Percentiles rank a stretch among this genome's conserved stretches.
Conservation (phyloP, 2,329 filamentous ascomycete genomes). For the Verticillium tricorpus region DNA sequence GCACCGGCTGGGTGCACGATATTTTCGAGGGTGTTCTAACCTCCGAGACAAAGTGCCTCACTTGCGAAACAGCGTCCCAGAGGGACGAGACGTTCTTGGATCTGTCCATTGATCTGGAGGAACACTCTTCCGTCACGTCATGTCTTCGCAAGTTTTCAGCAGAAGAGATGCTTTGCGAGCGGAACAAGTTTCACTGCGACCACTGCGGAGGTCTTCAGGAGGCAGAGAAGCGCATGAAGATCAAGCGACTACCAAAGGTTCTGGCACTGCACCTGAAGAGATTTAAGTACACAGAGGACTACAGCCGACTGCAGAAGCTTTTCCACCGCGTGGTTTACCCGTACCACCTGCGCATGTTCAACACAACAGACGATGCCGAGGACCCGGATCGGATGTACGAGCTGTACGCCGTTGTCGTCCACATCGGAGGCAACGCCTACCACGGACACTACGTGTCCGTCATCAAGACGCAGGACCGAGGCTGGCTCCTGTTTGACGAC, state of each 20-base stretch:
- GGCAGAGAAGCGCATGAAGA: constrained; percentile 98
- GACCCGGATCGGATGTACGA: constrained; percentile 94
- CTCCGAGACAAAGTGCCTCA: constrained; percentile 93
- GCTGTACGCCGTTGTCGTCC: constrained; percentile 93
- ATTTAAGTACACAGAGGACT: constrained; percentile 97
- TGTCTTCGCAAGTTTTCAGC: constrained; percentile 95
- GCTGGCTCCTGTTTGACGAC: constrained; percentile 95
- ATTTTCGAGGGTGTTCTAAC: constrained; percentile 93
- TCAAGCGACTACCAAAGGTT: constrained; percentile 88
- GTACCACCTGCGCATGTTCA: constrained; percentile 93
- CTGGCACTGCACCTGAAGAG: constrained; percentile 90
- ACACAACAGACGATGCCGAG: constrained; percentile 92
- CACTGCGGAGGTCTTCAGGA: constrained; percentile 95
- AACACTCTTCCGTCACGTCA: constrained; percentile 93
- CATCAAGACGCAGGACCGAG: constrained; percentile 93
- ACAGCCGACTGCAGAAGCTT: constrained; percentile 88
- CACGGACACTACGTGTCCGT: constrained; percentile 98
- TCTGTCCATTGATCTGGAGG: constrained; percentile 89
- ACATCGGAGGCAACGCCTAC: constrained; percentile 94
- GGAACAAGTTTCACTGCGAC: constrained; percentile 98
- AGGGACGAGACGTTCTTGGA: constrained; percentile 95
- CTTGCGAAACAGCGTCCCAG: constrained; percentile 92
- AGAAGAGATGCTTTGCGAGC: constrained; percentile 96
- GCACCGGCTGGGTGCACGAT: constrained; percentile 89
- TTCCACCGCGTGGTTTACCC: constrained; percentile 97